These are phyloP conservation scores for Plantago ovata DNA, from an alignment of 257 asterid genomes.

Conservation along the genomic window DNA sequence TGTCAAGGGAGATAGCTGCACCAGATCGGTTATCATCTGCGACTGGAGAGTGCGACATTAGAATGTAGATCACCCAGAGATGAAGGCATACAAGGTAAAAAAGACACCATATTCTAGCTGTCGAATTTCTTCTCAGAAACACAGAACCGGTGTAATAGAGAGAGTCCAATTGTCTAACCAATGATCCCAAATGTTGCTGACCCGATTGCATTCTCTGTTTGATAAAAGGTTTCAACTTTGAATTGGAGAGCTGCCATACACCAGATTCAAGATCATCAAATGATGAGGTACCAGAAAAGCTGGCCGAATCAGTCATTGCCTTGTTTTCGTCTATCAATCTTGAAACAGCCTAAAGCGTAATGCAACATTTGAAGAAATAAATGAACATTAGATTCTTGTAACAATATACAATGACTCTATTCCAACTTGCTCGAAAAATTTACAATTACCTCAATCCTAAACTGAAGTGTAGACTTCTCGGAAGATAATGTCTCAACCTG, in stretches of 20 bases:
- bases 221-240: conserved; percentile 51
- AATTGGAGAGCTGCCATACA: conserved; percentile 37
- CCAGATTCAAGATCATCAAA: conserved; percentile 53
- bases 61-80: conserved; percentile 77
- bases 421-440: conserved; percentile 17
- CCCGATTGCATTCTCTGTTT: conserved; percentile 65
- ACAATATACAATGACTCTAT: background rate
- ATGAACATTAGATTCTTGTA: background rate
- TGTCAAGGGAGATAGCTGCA: conserved; percentile 70
- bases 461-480: conserved; percentile 73
- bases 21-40: conserved; percentile 53
- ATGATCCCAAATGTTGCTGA: conserved; percentile 65
- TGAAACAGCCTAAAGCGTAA: conserved; percentile 57
- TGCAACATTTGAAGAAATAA: background rate
- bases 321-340: conserved; percentile 60
- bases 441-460: conserved; percentile 67
- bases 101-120: conserved; percentile 64
- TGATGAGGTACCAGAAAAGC: conserved; percentile 45
- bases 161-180: conserved; percentile 78
- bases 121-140: conserved; percentile 63
- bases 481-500: conserved; percentile 93
- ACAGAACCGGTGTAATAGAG: conserved; percentile 66
- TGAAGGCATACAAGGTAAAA: conserved; percentile 79
- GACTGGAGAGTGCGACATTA: conserved; percentile 58
- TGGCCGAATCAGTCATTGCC: conserved; percentile 33